phyloP scores from a whole-genome alignment of 768 basidiomycete species.

The Boletus rex-veris region DNA sequence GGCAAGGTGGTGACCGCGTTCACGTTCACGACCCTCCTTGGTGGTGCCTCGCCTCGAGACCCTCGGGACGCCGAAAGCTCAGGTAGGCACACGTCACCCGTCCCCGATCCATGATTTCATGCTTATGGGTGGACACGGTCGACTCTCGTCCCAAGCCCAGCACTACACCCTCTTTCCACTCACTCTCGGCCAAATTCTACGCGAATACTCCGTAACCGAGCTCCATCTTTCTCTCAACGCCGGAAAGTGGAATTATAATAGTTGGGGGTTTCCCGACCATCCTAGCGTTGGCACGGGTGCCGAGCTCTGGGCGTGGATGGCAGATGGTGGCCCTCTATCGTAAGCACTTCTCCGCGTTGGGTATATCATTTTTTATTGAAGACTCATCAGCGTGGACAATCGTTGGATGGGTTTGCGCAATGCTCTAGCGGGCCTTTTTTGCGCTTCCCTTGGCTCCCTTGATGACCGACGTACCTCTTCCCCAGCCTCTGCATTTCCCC shows the following conservation, averaged over 20 bases:
- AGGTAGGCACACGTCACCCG: slow-evolving; percentile 42
- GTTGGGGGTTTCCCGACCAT: slow-evolving; percentile 81
- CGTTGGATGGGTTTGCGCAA: slow-evolving; percentile 87
- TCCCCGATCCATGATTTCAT: not conserved
- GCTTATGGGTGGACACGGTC: not conserved
- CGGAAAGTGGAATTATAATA: slow-evolving; percentile 85
- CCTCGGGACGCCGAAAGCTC: slow-evolving; percentile 44
- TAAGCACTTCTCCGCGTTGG: slow-evolving; percentile 28
- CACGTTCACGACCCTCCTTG: slow-evolving; percentile 66
- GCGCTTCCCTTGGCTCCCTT: slow-evolving; percentile 80
- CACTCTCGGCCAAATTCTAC: slow-evolving; percentile 80
- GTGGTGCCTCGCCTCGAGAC: slow-evolving; percentile 52
- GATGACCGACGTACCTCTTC: slow-evolving; percentile 74
- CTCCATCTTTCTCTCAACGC: slow-evolving; percentile 88
- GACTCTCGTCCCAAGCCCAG: slow-evolving; percentile 48
- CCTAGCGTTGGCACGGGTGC: slow-evolving; percentile 79
- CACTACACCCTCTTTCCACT: slow-evolving; percentile 88
- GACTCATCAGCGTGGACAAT: slow-evolving; percentile 53
- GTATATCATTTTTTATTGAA: not conserved
- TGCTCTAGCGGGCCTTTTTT: slow-evolving; percentile 89
- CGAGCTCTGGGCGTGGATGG: slow-evolving; percentile 91
- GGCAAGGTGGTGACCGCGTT: slow-evolving; percentile 82
- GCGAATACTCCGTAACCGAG: slow-evolving; percentile 81
- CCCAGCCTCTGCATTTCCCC: slow-evolving; percentile 59
- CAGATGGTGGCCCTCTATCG: slow-evolving; percentile 53